Evolutionary conservation across 2,329 filamentous ascomycete genomes (phyloP).

Genomic region (Alternaria conjuncta): DNA sequence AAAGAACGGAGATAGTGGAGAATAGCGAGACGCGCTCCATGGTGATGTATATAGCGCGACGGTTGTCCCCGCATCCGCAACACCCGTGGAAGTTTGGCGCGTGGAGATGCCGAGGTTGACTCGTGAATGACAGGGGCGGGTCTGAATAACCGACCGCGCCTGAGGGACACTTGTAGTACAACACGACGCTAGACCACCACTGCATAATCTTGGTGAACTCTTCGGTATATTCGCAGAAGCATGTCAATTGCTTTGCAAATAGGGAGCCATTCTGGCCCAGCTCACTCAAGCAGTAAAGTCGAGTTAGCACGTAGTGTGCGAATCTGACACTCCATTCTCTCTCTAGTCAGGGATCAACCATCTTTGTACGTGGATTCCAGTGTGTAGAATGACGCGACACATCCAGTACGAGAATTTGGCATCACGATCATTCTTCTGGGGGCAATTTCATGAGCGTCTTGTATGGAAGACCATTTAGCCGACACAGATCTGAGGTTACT

Average conservation of each 20-base stretch:
- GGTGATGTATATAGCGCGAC: conserved; percentile 19
- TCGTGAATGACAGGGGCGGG: conserved; percentile 20
- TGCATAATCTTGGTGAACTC: background rate
- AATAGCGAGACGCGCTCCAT: conserved; percentile 9
- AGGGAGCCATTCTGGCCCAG: background rate
- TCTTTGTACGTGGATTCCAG: background rate
- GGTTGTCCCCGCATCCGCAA: conserved; percentile 26
- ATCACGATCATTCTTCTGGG: too few species aligned
- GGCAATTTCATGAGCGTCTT: too few species aligned
- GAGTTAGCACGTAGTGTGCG: too few species aligned
- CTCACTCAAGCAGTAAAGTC: background rate
- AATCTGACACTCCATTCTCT: background rate
- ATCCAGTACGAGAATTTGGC: too few species aligned
- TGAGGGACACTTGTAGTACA: too few species aligned
- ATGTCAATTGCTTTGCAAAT: background rate
- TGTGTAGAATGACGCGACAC: too few species aligned
- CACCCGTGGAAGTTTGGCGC: conserved; percentile 5
- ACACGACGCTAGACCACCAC: background rate
- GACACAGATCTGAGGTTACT: background rate
- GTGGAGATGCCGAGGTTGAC: conserved; percentile 36
- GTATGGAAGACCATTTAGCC: background rate
- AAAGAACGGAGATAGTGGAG: background rate
- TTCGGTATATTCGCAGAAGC: background rate
- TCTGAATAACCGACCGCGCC: conserved; percentile 24
- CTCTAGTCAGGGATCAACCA: background rate